Evolutionary conservation across 2,329 filamentous ascomycete species (phyloP).

Genomic region (Aspergillus calidoustus): DNA sequence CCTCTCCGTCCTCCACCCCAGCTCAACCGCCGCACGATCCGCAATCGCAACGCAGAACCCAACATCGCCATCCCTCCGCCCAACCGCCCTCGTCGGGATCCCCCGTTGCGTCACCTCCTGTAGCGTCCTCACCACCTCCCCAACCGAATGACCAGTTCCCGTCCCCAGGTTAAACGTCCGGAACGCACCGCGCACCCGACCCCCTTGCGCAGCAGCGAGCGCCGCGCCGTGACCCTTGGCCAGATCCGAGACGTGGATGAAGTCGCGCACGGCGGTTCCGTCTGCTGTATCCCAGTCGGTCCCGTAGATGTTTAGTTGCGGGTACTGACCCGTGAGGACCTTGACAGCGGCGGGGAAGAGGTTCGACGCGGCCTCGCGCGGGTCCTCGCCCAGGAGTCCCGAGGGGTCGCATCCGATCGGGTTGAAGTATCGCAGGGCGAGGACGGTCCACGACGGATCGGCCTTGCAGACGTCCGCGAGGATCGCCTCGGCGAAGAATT

Average conservation of each 20-base stretch:
- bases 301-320: constrained; percentile 62
- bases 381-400: constrained; percentile 67
- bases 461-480: constrained; percentile 63
- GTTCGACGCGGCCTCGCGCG: constrained; percentile 63
- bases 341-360: constrained; percentile 66
- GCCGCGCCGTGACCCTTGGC: constrained; percentile 66
- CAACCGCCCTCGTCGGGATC: constrained; percentile 35
- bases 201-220: constrained; percentile 42
- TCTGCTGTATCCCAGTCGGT: constrained; percentile 67
- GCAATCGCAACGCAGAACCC: constrained; percentile 41
- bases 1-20: constrained; percentile 47
- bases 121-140: constrained; percentile 41
- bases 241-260: constrained; percentile 69
- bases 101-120: constrained; percentile 30
- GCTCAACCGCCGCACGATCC: constrained; percentile 54
- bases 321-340: constrained; percentile 59
- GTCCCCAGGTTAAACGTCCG: constrained; percentile 45
- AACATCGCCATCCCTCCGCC: constrained; percentile 40
- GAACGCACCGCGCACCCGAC: constrained; percentile 40
- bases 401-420: constrained; percentile 69
- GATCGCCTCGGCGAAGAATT: constrained; percentile 70
- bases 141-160: constrained; percentile 39
- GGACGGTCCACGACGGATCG: constrained; percentile 64
- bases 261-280: constrained; percentile 68
- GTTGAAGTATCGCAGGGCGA: constrained; percentile 69